A percentile compares a stretch with the other conserved stretches of the same genome.
Evolutionary conservation across 129 eudicot species (phyloP).

Genomic region (Flaveria linearis): DNA sequence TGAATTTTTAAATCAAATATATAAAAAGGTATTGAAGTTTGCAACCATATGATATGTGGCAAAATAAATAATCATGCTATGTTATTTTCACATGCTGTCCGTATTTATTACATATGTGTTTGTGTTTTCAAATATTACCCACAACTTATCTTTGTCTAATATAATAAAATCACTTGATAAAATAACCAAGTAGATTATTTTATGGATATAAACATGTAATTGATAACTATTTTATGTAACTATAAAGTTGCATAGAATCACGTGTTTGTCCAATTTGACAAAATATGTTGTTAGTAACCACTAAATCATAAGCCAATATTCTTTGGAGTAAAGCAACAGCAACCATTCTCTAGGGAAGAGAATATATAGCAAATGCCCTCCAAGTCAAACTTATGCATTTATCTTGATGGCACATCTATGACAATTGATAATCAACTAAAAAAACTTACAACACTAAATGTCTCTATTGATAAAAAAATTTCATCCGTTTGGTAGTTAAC

Average conservation of each 20-base stretch:
- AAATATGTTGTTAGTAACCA: slow-evolving; percentile 30
- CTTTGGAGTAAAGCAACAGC: slow-evolving; percentile 41
- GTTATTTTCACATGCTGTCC: neutral
- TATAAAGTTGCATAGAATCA: neutral
- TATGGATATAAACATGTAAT: neutral
- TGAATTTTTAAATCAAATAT: neutral
- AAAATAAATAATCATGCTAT: slow-evolving; percentile 2
- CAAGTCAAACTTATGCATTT: slow-evolving; percentile 5
- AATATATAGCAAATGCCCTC: neutral
- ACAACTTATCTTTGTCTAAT: neutral
- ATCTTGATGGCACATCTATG: too few species aligned
- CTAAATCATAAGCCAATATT: slow-evolving; percentile 20
- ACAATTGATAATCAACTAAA: neutral
- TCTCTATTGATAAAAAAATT: neutral
- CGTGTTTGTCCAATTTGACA: neutral
- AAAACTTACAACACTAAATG: too few species aligned
- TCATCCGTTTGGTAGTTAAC: neutral
- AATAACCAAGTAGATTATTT: neutral
- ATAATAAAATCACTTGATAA: neutral
- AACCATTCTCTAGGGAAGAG: neutral
- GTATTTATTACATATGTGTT: neutral
- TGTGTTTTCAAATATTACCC: neutral
- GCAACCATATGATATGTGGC: slow-evolving; percentile 16
- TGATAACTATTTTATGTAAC: neutral
- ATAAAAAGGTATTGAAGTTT: neutral